Evolutionary conservation across 1,139 yeast species (phyloP), one percentile per base, ranked within the genome.

Genomic region (Wickerhamiella infanticola): DNA sequence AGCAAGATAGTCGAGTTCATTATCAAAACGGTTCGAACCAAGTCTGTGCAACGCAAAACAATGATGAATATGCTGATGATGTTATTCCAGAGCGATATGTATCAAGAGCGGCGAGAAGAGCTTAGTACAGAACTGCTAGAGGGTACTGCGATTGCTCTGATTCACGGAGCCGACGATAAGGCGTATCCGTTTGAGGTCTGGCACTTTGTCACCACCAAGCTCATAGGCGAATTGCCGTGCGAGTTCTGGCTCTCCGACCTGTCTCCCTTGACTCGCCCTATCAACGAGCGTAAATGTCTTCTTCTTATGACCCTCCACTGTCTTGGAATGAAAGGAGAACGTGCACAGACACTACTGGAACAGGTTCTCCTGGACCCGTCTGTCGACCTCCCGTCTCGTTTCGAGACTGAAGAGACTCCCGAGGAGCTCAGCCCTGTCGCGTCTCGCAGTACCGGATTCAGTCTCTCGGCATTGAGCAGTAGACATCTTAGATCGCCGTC

Each of bases 181-280:
- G 59, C 55, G 35, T 68, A 72, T 46, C 46, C 61, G 3, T 72
- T 58, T 50, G 64, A 66, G 4, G 75, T 74, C 40, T 76, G 80
- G 80, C 54, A 40, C 11, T 24, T 26, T 25, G 43, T 39, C 7
- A 24, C 47, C 5, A n/a, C 40, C 13, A 37, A 54, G 5, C 56
- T 47, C 4, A 46, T 63, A 60, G 62, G 44, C 55, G 24, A 50
- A 54, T 40, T 48, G 31, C 46, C 51, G n/a, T 25, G 41, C 7
- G 45, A 40, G 47, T 66, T 58, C 50, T 79, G 86, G 86, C 54
- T 79, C 3, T 67, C 79, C 5, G 77, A 76, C 3, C 58, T 61
- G 3, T 77, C 86, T 1, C 94, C 94, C 0, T 61, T 81, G 36
- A 65, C 81, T 41, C 73, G 72, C 45, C 90, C 90, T 0, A 62